These are phyloP conservation scores for Gossypium raimondii DNA, from an alignment of 345 rosid species.

Conservation along the genomic window DNA sequence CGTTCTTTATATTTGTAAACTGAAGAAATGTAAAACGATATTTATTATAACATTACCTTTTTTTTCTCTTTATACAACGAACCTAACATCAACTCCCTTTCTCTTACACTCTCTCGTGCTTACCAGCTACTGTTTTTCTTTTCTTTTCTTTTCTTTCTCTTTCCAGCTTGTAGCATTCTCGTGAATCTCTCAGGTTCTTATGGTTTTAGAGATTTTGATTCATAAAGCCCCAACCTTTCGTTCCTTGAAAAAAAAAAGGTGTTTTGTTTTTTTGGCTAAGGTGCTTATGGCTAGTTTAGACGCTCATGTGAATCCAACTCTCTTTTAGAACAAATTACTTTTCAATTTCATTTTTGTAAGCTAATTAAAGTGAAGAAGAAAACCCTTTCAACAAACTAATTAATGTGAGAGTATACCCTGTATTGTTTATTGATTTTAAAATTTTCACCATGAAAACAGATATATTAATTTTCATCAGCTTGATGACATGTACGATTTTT, in stretches of 20 bases:
- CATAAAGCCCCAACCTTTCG: neutral
- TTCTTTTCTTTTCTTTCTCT: neutral
- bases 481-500: too few species aligned
- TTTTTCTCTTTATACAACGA: neutral
- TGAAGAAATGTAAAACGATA: neutral
- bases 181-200: conserved; percentile 3
- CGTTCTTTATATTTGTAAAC: too few species aligned
- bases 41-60: too few species aligned
- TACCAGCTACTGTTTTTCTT: neutral
- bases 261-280: neutral
- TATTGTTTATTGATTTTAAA: too few species aligned
- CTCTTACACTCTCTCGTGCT: neutral
- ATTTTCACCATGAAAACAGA: too few species aligned
- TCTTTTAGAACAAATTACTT: neutral
- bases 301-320: conserved; percentile 9
- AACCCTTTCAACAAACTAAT: neutral
- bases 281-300: neutral
- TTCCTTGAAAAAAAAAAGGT: neutral
- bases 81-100: conserved; percentile 4
- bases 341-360: neutral
- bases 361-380: neutral
- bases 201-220: neutral
- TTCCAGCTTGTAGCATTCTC: neutral
- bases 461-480: too few species aligned
- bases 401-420: neutral